phyloP scores from a whole-genome alignment of 495 filamentous ascomycete genomes.

The Gamarada debralockiae region DNA sequence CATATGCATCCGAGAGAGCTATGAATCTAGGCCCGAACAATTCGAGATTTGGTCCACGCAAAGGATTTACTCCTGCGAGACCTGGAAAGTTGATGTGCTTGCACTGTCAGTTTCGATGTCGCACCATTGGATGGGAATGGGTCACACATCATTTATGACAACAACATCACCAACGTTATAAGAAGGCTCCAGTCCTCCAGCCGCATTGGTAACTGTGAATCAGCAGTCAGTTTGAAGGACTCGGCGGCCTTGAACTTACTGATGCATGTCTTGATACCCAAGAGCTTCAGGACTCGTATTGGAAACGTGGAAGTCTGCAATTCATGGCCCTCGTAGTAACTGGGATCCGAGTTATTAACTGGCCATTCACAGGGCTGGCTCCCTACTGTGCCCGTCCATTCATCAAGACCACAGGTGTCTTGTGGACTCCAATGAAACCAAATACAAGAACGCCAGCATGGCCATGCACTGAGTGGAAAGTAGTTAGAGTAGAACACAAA shows the following conservation, averaged over 20 bases:
- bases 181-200: slow-evolving; percentile 65
- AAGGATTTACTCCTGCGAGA: slow-evolving; percentile 62
- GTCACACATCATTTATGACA: slow-evolving; percentile 62
- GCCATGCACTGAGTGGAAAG: slow-evolving; percentile 47
- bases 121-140: not conserved
- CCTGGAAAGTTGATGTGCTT: slow-evolving; percentile 75
- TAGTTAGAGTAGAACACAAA: not conserved
- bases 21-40: slow-evolving; percentile 69
- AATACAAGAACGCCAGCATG: slow-evolving; percentile 77
- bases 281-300: slow-evolving; percentile 62
- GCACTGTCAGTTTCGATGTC: slow-evolving; percentile 22
- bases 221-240: slow-evolving; percentile 27
- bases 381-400: slow-evolving; percentile 70
- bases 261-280: slow-evolving; percentile 63
- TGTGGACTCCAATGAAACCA: slow-evolving; percentile 50
- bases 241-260: slow-evolving; percentile 36
- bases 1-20: slow-evolving; percentile 72
- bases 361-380: not conserved
- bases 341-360: slow-evolving; percentile 22
- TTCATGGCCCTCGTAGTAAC: slow-evolving; percentile 75
- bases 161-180: slow-evolving; percentile 73
- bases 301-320: slow-evolving; percentile 68
- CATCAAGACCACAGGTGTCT: slow-evolving; percentile 64
- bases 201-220: slow-evolving; percentile 72
- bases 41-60: slow-evolving; percentile 68